Evolutionary conservation across 2,329 filamentous ascomycete genomes (phyloP).

Genomic region (Teratosphaeria destructans): DNA sequence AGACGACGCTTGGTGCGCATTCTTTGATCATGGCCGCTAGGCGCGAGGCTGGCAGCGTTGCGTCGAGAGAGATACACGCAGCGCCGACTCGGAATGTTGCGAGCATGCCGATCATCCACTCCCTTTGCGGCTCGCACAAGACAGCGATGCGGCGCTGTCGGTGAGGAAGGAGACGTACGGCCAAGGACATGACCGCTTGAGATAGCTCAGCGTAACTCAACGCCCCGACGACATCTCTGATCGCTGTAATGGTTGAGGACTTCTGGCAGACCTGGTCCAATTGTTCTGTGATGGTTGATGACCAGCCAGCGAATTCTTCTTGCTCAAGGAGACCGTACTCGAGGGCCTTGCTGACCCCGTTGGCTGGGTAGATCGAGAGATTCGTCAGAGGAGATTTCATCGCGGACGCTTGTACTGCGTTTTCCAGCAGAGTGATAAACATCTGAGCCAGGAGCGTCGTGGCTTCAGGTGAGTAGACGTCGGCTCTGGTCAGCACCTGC

Average conservation of each 20-base stretch:
- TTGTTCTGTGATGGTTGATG: not conserved
- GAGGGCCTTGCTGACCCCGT: not conserved
- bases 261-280: not conserved
- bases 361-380: not conserved
- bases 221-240: not conserved
- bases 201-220: not conserved
- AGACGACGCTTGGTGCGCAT: not conserved
- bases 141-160: not conserved
- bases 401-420: not conserved
- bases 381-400: not conserved
- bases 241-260: not conserved
- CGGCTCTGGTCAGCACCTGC: not conserved
- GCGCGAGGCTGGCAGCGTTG: not conserved
- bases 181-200: not conserved
- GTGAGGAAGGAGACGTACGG: not conserved
- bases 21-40: not conserved
- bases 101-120: not conserved
- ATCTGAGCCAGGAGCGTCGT: not conserved
- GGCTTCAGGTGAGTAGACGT: not conserved
- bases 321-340: not conserved
- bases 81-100: not conserved
- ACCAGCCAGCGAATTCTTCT: not conserved
- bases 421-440: not conserved
- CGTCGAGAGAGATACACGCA: not conserved
- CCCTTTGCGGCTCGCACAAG: not conserved